Percentiles rank a stretch among this genome's conserved stretches.
Evolutionary conservation across 352 stramenopile genomes (phyloP).

Genomic region (Globisporangium cystogenes): DNA sequence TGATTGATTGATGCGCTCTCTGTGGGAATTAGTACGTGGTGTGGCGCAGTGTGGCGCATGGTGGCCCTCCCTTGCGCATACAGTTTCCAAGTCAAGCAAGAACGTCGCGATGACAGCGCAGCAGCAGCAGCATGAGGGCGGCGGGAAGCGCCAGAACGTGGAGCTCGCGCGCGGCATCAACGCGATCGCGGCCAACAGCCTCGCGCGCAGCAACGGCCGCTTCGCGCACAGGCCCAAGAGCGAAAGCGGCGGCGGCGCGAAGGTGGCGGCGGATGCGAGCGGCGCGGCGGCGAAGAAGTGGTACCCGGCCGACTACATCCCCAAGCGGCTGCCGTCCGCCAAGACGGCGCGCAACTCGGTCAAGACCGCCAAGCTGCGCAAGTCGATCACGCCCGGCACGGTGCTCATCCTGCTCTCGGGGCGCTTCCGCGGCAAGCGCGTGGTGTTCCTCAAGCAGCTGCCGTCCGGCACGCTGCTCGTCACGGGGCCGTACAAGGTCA

Average conservation of each 20-base stretch:
- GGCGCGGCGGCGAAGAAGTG: slow-evolving; percentile 51
- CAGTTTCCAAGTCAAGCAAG: not conserved
- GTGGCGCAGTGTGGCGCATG: not conserved
- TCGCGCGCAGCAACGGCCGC: slow-evolving; percentile 56
- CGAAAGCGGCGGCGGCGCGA: slow-evolving; percentile 32
- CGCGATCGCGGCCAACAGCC: slow-evolving; percentile 63
- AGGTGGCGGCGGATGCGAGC: slow-evolving; percentile 39
- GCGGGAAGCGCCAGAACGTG: slow-evolving; percentile 38
- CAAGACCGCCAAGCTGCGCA: slow-evolving; percentile 94
- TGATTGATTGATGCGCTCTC: no score
- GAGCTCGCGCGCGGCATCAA: slow-evolving; percentile 75
- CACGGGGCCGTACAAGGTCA: slow-evolving; percentile 97
- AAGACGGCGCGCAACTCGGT: slow-evolving; percentile 75
- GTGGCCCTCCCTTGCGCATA: not conserved
- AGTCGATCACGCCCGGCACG: slow-evolving; percentile 95
- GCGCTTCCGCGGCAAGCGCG: slow-evolving; percentile 97
- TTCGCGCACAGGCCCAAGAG: slow-evolving; percentile 54
- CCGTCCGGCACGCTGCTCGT: slow-evolving; percentile 96
- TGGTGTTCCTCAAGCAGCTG: slow-evolving; percentile 98
- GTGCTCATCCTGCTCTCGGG: slow-evolving; percentile 98
- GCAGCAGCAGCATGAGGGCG: not conserved
- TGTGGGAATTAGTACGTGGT: no score
- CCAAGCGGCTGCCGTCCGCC: slow-evolving; percentile 60
- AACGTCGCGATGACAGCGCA: not conserved
- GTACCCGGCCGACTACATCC: slow-evolving; percentile 77